These are phyloP conservation scores for Penicillium verhagenii DNA, from an alignment of 495 filamentous ascomycete genomes.

Conservation along the genomic window DNA sequence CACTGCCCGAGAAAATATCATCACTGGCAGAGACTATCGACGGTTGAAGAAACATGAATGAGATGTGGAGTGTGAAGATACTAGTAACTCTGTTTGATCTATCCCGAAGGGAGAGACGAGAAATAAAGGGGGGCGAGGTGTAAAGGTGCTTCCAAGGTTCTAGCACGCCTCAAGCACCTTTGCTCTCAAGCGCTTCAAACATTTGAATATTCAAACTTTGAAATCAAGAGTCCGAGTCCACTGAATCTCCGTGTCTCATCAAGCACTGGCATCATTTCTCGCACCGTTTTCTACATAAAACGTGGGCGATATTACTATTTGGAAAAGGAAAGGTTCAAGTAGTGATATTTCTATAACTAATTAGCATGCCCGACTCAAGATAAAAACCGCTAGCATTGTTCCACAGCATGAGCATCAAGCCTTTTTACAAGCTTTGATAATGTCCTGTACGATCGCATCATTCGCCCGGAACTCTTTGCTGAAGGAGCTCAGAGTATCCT, in stretches of 20 bases:
- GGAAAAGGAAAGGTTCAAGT: neutral
- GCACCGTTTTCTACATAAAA: neutral
- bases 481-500: neutral
- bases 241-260: neutral
- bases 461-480: neutral
- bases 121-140: neutral
- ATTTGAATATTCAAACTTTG: neutral
- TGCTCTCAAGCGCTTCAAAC: neutral
- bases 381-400: neutral
- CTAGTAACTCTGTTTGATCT: neutral
- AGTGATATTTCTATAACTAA: neutral
- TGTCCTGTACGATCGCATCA: conserved; percentile 2
- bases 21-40: too few species aligned
- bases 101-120: neutral
- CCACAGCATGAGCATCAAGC: neutral
- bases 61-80: too few species aligned
- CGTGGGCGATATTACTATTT: neutral
- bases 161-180: neutral
- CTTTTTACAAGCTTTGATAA: conserved; percentile 3
- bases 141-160: neutral
- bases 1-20: too few species aligned
- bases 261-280: neutral
- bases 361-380: neutral
- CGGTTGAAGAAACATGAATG: too few species aligned
- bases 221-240: neutral